A percentile compares a stretch with the other conserved stretches of the same genome.
Evolutionary conservation across 495 filamentous ascomycete genomes (phyloP).

Genomic region (Daldinia vernicosa): DNA sequence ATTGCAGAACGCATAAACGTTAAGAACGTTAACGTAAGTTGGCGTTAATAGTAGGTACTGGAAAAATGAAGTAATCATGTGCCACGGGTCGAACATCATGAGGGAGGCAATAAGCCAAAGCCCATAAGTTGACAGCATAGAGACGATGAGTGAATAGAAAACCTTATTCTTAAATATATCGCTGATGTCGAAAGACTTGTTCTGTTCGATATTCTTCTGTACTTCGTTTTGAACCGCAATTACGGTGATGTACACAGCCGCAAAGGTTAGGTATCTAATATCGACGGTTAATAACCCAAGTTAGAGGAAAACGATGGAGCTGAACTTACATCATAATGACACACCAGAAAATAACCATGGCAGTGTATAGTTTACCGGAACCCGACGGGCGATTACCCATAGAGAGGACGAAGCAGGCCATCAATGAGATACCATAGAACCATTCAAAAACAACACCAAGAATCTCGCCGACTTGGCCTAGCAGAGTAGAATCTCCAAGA

Average conservation of each 20-base stretch:
- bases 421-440: constrained; percentile 89
- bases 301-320: background rate
- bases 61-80: constrained; percentile 95
- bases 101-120: constrained; percentile 93
- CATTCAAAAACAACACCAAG: constrained; percentile 93
- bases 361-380: constrained; percentile 91
- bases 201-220: constrained; percentile 21
- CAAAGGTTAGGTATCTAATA: constrained; percentile 86
- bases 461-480: constrained; percentile 77
- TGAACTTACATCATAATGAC: constrained; percentile 83
- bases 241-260: constrained; percentile 94
- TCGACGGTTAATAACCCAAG: constrained; percentile 28
- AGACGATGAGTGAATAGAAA: constrained; percentile 94
- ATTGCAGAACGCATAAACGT: constrained; percentile 98
- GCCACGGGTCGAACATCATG: constrained; percentile 98
- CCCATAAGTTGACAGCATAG: constrained; percentile 88
- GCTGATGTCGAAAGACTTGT: constrained; percentile 65
- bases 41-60: constrained; percentile 97
- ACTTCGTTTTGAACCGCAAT: constrained; percentile 78
- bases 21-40: constrained; percentile 95
- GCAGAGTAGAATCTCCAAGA: constrained; percentile 70
- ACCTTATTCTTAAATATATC: constrained; percentile 84
- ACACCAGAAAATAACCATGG: constrained; percentile 97
- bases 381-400: constrained; percentile 97
- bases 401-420: constrained; percentile 94